Base-by-base conservation (phyloP, 2,329 filamentous ascomycete genomes). In the Aureobasidium sp. region DNA sequence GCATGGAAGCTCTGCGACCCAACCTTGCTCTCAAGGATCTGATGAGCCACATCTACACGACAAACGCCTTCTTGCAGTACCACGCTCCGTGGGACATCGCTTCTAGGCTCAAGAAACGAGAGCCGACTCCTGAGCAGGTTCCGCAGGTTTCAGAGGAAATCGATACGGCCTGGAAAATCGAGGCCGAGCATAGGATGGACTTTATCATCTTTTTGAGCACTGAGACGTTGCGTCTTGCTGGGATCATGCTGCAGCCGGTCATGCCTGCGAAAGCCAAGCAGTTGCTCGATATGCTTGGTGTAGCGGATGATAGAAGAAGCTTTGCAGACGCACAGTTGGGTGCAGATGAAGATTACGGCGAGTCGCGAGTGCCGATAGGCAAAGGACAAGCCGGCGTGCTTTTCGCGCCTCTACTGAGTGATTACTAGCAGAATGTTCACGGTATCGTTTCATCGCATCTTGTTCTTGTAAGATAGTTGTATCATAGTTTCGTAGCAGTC, bases 161-260 rank as follows among this genome's bases (percentile, higher is more conserved):
- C 31, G 31, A 34, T 3, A 34, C 31, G 9, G 31, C 31, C 9
- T 34, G 31, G 31, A 34, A 34, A 3, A 34, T 34, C 9, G 31
- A 34, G 31, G 70, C 66, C 69, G 72, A 66, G 69, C 70, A 61
- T 48, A 73, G 80, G 2, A 75, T 87, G 17, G 77, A 87, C 66
- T 78, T 80, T 67, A 81, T 83, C 41, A 79, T 99, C 31, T 97
- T 84, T 72, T 80, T 88, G 47, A 79, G 81, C 47, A 83, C 87
- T 9, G 94, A 99, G 75, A 83, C 88, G 5, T 73, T 97, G 51
- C 87, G 94, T 41, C 84, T 97, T 27, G 79, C 81, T 0, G 90
- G 87, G 15, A 96, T 99, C 67, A 78, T 97, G 51, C 78, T 99
- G 48, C 92, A 96, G 73, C 91, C 94, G 1, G 90, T 92, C 70